Base-by-base conservation (phyloP, 2,329 filamentous ascomycete species). In the Fonsecaea pedrosoi region DNA sequence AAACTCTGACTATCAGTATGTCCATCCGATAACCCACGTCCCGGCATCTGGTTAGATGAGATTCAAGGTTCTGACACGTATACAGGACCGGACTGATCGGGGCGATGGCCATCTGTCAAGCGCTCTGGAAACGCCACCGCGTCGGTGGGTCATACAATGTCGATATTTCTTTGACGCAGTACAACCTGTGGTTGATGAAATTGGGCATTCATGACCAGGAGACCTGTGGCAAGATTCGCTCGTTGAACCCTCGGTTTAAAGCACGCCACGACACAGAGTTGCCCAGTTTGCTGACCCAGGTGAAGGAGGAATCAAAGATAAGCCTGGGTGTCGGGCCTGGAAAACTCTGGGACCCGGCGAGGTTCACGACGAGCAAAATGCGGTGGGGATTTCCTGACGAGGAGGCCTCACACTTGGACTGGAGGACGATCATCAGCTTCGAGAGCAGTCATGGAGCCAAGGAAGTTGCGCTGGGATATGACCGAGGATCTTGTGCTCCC, bases 1-100 rank as follows among this genome's bases (percentile, higher is more conserved):
- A 2, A 85, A 85, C 74, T 81, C 81, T 77, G 77, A 85, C 77
- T 91, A 91, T 71, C 40, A 45, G 40, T 45, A 45, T 4, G 40
- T 21, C 21, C 21, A 21, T 21, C 21, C 21, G 21, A 21, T 21
- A 21, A 21, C 21, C 6, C 37, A 38, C 8, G 37, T 38, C 13
- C 37, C 37, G 13, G 37, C 37, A 38, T 38, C 37, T 38, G 8
- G 9, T 38, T 38, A 38, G 37, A 12, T 38, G 37, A 38, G 21
- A 21, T 21, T 21, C 21, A 21, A 21, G 21, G 21, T 21, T 21
- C 37, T 38, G 37, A 38, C 37, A 38, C 37, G 8, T 5, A 38
- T 12, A 38, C 1, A 38, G 37, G 13, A 38, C 37, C 6, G 37
- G 37, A 38, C 37, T 38, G 13, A 12, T 38, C 9, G 37, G 37